phyloP scores from a whole-genome alignment of 2,329 filamentous ascomycete genomes.

The Chrysoporthe puriensis region DNA sequence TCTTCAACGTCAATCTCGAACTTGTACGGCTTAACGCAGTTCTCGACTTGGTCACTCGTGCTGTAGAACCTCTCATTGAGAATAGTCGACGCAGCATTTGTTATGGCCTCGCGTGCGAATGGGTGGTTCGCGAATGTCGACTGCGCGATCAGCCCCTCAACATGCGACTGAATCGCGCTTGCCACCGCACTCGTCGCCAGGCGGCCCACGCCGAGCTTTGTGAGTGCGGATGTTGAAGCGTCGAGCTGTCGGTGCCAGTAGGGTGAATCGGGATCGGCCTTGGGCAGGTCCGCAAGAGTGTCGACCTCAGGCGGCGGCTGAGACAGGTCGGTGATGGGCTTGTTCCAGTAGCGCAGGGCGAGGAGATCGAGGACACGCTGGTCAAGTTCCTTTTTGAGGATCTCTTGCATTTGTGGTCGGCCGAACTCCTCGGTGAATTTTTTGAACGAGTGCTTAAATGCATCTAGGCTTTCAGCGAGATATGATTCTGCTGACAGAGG shows the following conservation, averaged over 20 bases:
- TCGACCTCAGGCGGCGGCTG: conserved; percentile 69
- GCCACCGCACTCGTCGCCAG: conserved; percentile 91
- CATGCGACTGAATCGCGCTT: conserved; percentile 80
- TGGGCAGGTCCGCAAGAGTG: conserved; percentile 76
- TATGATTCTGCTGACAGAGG: conserved; percentile 95
- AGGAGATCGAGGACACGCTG: conserved; percentile 93
- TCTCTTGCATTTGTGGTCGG: conserved; percentile 81
- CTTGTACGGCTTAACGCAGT: conserved; percentile 98
- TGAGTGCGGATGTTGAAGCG: conserved; percentile 85
- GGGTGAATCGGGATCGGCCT: conserved; percentile 79
- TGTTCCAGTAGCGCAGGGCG: conserved; percentile 96
- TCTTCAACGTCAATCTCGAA: conserved; percentile 96
- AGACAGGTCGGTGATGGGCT: conserved; percentile 83
- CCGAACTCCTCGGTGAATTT: conserved; percentile 90
- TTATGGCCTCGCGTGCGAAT: conserved; percentile 90
- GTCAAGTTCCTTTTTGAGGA: conserved; percentile 90
- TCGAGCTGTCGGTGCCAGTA: conserved; percentile 97
- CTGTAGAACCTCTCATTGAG: conserved; percentile 94
- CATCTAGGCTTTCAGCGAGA: conserved; percentile 89
- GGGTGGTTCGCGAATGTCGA: conserved; percentile 91
- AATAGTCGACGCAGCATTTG: conserved; percentile 85
- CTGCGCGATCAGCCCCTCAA: conserved; percentile 75
- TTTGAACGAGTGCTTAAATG: conserved; percentile 98
- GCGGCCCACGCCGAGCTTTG: conserved; percentile 90
- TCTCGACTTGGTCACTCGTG: conserved; percentile 96